phyloP scores from a whole-genome alignment of 345 rosid species.

The Turritis glabra region DNA sequence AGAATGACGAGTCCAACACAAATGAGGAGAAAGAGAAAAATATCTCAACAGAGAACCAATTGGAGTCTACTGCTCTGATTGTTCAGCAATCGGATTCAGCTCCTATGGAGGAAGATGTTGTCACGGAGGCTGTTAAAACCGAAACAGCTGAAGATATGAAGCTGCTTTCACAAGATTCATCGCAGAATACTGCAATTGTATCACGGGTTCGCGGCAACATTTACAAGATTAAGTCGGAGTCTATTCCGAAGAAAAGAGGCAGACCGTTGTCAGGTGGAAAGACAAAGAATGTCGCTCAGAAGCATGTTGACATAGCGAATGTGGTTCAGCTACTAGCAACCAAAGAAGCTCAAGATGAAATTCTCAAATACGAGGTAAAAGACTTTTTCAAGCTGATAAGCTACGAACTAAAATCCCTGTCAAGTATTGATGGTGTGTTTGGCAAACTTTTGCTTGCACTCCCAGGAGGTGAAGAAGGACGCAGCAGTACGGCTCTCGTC shows the following conservation, averaged over 20 bases:
- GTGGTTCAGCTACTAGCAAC: conserved; percentile 58
- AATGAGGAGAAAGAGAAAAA: conserved; percentile 40
- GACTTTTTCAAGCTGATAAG: background rate
- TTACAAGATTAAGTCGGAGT: conserved; percentile 46
- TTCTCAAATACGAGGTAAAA: conserved; percentile 69
- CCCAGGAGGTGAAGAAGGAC: conserved; percentile 71
- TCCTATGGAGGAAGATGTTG: conserved; percentile 45
- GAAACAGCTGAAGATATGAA: conserved; percentile 49
- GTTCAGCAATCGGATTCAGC: conserved; percentile 44
- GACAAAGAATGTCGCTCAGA: conserved; percentile 49
- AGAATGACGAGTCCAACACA: conserved; percentile 41
- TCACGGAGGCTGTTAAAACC: conserved; percentile 44
- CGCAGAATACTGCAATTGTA: conserved; percentile 59
- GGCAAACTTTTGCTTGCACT: conserved; percentile 27
- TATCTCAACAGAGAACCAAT: conserved; percentile 36
- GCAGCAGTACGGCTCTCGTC: conserved; percentile 58
- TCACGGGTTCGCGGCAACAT: conserved; percentile 54
- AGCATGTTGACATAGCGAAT: conserved; percentile 57
- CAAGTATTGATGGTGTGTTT: background rate
- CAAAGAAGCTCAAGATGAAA: conserved; percentile 76
- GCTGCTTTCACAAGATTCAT: conserved; percentile 42
- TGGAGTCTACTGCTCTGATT: conserved; percentile 45
- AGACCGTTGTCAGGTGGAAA: conserved; percentile 52
- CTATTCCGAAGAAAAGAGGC: conserved; percentile 65
- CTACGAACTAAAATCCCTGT: background rate